Base-by-base conservation (phyloP, 2,329 filamentous ascomycete genomes). In the Xylariales sp. region DNA sequence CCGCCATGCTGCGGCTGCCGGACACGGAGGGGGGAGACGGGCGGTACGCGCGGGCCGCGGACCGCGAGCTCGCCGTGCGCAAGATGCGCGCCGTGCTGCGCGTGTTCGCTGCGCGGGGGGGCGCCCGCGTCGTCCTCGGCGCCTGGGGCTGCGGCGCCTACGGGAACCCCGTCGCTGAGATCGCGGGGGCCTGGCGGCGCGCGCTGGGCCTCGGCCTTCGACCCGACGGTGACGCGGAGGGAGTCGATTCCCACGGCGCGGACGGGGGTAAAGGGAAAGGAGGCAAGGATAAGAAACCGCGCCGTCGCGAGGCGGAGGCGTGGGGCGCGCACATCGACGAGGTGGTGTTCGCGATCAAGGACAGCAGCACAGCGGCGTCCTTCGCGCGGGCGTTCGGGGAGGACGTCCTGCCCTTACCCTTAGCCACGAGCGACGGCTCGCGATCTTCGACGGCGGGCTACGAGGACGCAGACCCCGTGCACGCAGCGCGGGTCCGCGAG, bases 101-200 rank as follows among this genome's bases (percentile, higher is more conserved):
- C 1, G 83, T 90, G 4, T 80, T 82, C 2, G 76, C 80, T 8
- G 73, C 78, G 1, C 83, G 82, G 65, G 83, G 84, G 0, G 80
- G 81, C 3, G 80, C 78, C 45, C 83, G 79, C 63, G 72, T 90
- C 0, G 85, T 91, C 0, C 79, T 91, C 0, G 89, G 89, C 0
- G 88, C 89, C 0, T 90, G 88, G 87, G 89, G 89, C 0, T 90
- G 88, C 67, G 89, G 89, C 2, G 87, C 87, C 0, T 88, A 89
- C 65, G 87, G 87, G 0, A 90, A 91, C 69, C 89, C 89, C 0
- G 83, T 89, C 0, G 78, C 78, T 1, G 87, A 90, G 75, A 79
- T 91, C 36, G 88, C 88, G 14, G 78, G 80, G 18, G 82, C 85
- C 0, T 91, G 89, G 84, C 81, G 80, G 67, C 82, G 79, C 65